Conservation (phyloP, 139 green algal genomes). For the Chlamydomonas schloesseri region DNA sequence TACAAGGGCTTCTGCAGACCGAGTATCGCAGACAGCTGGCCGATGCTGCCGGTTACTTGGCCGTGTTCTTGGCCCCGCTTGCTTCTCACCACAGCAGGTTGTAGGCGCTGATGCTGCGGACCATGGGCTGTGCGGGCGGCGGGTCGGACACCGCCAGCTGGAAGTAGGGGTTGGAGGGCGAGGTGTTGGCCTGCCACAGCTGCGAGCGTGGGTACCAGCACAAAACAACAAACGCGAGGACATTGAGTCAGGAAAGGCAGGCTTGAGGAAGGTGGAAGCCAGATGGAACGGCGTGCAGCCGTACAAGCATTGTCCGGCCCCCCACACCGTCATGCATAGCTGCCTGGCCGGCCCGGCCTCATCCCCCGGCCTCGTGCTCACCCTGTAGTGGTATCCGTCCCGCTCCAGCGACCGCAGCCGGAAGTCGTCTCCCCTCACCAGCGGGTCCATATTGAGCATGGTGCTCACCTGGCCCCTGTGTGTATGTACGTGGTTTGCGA, state of each 20-base stretch:
- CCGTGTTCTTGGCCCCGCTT: no score
- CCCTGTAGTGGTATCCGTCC: constrained; percentile 11
- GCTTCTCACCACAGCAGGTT: constrained; percentile 15
- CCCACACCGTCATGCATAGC: no score
- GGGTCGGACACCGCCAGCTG: not conserved
- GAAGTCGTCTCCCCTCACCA: not conserved
- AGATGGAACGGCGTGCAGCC: no score
- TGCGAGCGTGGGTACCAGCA: no score
- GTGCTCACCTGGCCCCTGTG: constrained; percentile 8
- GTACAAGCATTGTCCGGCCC: no score
- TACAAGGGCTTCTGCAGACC: no score
- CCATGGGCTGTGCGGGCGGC: not conserved
- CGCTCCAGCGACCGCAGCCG: not conserved
- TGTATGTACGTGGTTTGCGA: no score
- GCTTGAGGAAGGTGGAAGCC: no score
- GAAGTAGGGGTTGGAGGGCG: not conserved
- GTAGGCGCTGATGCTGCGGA: not conserved
- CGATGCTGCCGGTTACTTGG: no score
- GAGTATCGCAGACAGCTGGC: no score
- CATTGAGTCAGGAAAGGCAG: no score
- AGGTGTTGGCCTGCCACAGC: constrained; percentile 18
- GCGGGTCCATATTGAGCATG: constrained; percentile 33
- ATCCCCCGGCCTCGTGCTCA: not conserved
- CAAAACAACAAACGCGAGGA: not conserved
- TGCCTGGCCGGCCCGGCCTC: not conserved